A percentile compares a stretch with the other conserved stretches of the same genome.
Conservation (phyloP, 305 asterid genomes). For the Fraxinus paxiana region DNA sequence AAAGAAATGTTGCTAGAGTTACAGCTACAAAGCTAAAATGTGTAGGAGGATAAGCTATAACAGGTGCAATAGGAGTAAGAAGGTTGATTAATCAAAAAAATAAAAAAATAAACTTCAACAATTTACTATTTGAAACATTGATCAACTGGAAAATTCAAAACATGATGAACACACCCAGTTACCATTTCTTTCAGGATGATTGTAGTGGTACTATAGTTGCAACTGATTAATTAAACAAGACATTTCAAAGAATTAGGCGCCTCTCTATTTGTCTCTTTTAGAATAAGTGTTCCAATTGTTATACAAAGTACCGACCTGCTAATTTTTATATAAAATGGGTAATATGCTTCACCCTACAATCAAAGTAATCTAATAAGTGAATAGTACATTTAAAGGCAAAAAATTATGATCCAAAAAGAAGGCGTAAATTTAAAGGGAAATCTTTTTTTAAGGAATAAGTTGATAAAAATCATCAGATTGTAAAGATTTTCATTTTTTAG, state of each 20-base stretch:
- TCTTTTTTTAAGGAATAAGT: no score
- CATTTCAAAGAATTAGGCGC: not conserved
- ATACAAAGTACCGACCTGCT: slow-evolving; percentile 45
- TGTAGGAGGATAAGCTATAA: no score
- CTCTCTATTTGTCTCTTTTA: not conserved
- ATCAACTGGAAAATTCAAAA: not conserved
- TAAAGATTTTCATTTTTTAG: no score
- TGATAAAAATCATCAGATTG: no score
- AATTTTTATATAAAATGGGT: slow-evolving; percentile 82
- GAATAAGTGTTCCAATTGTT: not conserved
- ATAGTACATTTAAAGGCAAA: not conserved
- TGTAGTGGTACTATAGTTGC: slow-evolving; percentile 83
- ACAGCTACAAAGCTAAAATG: slow-evolving; percentile 52
- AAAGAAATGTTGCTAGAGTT: slow-evolving; percentile 54
- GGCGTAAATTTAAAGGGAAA: not conserved
- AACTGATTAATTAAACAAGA: slow-evolving; percentile 46
- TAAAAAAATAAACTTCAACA: not conserved
- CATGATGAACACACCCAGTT: slow-evolving; percentile 18
- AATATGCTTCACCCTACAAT: slow-evolving; percentile 44
- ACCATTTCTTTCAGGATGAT: slow-evolving; percentile 84
- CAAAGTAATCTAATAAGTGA: not conserved
- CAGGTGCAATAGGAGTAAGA: slow-evolving; percentile 44
- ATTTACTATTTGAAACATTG: slow-evolving; percentile 13
- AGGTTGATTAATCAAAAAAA: slow-evolving; percentile 33
- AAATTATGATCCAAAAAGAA: slow-evolving; percentile 7